phyloP scores from a whole-genome alignment of 352 stramenopile genomes.

The Bremia lactucae region DNA sequence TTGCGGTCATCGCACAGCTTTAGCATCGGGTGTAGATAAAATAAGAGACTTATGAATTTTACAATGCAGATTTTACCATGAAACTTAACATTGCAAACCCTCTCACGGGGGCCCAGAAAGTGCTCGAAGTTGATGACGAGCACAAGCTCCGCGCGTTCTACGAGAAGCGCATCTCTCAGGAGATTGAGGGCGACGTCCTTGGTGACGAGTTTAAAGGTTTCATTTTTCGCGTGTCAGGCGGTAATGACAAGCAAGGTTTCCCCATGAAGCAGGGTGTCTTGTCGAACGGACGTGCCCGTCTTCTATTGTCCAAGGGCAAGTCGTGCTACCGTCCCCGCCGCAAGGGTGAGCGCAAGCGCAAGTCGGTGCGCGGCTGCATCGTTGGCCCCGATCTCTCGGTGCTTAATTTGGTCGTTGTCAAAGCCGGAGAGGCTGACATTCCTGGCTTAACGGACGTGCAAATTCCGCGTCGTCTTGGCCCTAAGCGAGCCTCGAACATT shows the following conservation, averaged over 20 bases:
- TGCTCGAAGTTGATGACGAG: slow-evolving; percentile 99
- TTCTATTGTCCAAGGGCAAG: slow-evolving; percentile 97
- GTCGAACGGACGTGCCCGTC: slow-evolving; percentile 95
- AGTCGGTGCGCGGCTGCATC: slow-evolving; percentile 99
- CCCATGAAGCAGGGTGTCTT: slow-evolving; percentile 99
- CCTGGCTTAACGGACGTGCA: slow-evolving; percentile 95
- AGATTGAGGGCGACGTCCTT: slow-evolving; percentile 96
- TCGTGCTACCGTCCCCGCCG: slow-evolving; percentile 92
- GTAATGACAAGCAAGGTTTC: slow-evolving; percentile 99
- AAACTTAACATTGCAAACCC: slow-evolving; percentile 99
- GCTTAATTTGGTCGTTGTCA: slow-evolving; percentile 98
- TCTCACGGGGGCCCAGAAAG: slow-evolving; percentile 95
- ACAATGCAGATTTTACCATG: slow-evolving; percentile 50
- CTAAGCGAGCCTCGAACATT: slow-evolving; percentile 99
- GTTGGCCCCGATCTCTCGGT: slow-evolving; percentile 98
- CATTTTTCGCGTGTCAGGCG: slow-evolving; percentile 96
- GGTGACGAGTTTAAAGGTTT: slow-evolving; percentile 99
- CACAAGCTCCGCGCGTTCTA: slow-evolving; percentile 98
- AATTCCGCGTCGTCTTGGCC: slow-evolving; percentile 93
- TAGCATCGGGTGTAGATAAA: not conserved
- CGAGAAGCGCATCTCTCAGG: slow-evolving; percentile 99
- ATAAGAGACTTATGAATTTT: not conserved
- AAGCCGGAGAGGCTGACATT: slow-evolving; percentile 93
- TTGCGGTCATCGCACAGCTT: not conserved
- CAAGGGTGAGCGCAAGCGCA: slow-evolving; percentile 97